A percentile compares a stretch with the other conserved stretches of the same genome.
Conservation (phyloP, 805 yeast species). For the Ogataea wickerhamii region DNA sequence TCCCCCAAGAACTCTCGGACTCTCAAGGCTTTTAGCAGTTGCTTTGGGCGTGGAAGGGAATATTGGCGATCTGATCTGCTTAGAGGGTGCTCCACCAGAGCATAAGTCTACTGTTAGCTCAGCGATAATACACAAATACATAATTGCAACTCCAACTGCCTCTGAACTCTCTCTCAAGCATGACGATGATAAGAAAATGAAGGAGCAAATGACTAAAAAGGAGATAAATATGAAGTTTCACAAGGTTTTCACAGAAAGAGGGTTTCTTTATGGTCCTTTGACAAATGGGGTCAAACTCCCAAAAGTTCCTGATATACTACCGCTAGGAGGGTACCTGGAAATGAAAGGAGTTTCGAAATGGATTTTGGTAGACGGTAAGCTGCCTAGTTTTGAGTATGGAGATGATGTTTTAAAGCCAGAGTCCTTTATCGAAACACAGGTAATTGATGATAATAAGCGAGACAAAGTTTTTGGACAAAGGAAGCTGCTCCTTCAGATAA, state of each 20-base stretch:
- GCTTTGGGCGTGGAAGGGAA: conserved; percentile 50
- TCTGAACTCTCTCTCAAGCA: conserved; percentile 30
- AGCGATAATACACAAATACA: conserved; percentile 53
- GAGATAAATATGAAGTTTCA: conserved; percentile 13
- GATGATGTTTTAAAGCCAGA: conserved; percentile 44
- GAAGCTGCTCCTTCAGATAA: conserved; percentile 36
- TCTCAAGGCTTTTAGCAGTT: conserved; percentile 51
- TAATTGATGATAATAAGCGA: neutral
- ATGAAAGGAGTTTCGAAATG: conserved; percentile 36
- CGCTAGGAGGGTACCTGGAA: conserved; percentile 58
- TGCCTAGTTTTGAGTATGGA: conserved; percentile 44
- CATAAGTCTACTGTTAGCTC: conserved; percentile 12
- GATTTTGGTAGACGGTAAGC: conserved; percentile 24
- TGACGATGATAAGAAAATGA: conserved; percentile 27
- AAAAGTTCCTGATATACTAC: conserved; percentile 40
- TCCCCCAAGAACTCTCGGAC: conserved; percentile 41
- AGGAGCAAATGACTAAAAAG: conserved; percentile 23
- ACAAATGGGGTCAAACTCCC: conserved; percentile 56
- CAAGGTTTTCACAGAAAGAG: conserved; percentile 11
- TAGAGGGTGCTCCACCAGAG: conserved; percentile 40
- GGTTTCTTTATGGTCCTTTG: conserved; percentile 31
- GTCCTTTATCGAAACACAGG: conserved; percentile 34
- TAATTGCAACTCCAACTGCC: conserved; percentile 38
- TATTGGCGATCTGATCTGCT: conserved; percentile 51
- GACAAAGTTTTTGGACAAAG: conserved; percentile 57